Percentiles rank a stretch among this genome's conserved stretches.
Evolutionary conservation across 495 filamentous ascomycete genomes (phyloP).

Genomic region (Aspergillus bertholletiae): DNA sequence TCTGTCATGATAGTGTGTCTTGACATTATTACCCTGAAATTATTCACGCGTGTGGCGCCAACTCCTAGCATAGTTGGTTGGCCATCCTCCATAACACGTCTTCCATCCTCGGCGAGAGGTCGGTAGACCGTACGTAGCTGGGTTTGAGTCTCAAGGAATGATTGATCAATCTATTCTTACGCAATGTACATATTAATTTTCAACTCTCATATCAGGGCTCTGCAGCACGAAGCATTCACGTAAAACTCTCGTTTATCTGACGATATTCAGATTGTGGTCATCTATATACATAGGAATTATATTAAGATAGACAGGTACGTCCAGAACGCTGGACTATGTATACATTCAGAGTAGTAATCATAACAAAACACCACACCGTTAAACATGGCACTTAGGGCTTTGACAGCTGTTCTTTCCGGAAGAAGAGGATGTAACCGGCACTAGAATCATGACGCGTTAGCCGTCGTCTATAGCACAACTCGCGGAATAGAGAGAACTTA

Average conservation of each 20-base stretch:
- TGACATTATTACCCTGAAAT: too few relatives aligned
- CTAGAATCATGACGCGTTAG: slow-evolving; percentile 21
- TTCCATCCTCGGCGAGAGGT: too few relatives aligned
- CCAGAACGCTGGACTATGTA: neutral
- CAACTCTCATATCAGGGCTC: too few relatives aligned
- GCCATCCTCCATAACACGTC: too few relatives aligned
- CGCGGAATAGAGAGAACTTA: slow-evolving; percentile 15
- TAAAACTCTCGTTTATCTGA: neutral
- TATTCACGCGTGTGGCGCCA: too few relatives aligned
- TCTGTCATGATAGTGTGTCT: too few relatives aligned
- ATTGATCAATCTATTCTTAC: too few relatives aligned
- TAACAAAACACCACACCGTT: neutral
- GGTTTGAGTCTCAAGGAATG: too few relatives aligned
- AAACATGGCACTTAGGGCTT: slow-evolving; percentile 48
- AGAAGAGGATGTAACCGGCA: slow-evolving; percentile 62
- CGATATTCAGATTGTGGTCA: neutral
- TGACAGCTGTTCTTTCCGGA: slow-evolving; percentile 65
- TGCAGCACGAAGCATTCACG: neutral
- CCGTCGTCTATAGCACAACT: neutral
- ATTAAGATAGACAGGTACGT: neutral
- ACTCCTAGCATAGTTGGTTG: too few relatives aligned
- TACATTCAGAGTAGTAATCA: neutral
- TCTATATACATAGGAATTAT: neutral
- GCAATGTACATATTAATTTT: too few relatives aligned
- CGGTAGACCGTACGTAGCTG: too few relatives aligned